Base-by-base conservation (phyloP, 108 stramenopile genomes). In the Hondaea fermentalgiana region DNA sequence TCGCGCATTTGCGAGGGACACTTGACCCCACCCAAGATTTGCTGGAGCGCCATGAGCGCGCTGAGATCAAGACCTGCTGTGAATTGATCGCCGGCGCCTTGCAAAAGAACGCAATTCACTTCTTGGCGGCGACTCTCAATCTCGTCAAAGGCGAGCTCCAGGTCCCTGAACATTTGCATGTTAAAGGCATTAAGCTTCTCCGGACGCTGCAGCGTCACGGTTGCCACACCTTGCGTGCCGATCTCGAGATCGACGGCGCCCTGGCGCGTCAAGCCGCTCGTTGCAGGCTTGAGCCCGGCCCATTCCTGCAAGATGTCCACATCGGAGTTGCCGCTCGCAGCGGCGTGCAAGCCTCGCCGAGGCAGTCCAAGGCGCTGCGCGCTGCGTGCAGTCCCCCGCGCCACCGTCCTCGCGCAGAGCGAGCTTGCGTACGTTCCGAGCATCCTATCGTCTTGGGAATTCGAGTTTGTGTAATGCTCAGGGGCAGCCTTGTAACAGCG, bases 171-270 rank as follows among this genome's bases (percentile, higher is more conserved):
- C 89, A 89, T 89, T 5, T 21, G 25, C 19, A 89, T 44, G 43
- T 76, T 89, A 57, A 89, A 19, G 58, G 72, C 44, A 21, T 89
- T 89, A 5, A 83, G 23, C 87, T 89, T 89, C 5, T 87, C 72
- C 42, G 89, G 89, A 8, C 89, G 89, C 10, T 89, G 57, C 28
- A 89, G 25, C 17, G 57, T 42, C 42, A 89, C 72, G 12, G 5
- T 8, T 17, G 59, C 76, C 19, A 89, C 57, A 60, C 88, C 88
- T 5, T 60, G 14, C 42, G 44, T 21, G 43, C 16, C 88, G 10
- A 49, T 43, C 17, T 35, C 23, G 2, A 83, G 49, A 23, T 47
- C 28, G 43, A 83, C 49, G 43, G 51, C 51, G 45, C 76, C 76
- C 76, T 53, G 19, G 19, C 76, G 49, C 23, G 44, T 16, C 6